These are phyloP conservation scores for Podila horticola DNA, from an alignment of 192 early-diverging fungal species.

Conservation along the genomic window DNA sequence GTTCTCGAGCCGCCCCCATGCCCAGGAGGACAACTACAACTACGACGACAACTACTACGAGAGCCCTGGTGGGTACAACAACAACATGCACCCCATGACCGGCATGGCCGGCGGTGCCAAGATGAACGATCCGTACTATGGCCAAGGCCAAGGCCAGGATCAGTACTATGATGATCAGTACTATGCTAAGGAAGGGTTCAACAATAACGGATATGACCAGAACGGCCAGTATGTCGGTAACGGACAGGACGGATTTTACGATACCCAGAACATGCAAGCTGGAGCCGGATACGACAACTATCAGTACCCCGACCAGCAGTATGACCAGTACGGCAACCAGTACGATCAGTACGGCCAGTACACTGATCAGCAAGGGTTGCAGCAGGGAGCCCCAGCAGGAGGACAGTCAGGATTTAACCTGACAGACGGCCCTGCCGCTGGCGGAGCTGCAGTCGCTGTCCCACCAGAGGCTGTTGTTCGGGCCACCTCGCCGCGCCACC, in stretches of 20 bases:
- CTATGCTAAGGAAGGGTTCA: slow-evolving; percentile 2
- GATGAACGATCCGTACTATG: background rate
- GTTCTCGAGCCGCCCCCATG: slow-evolving; percentile 38
- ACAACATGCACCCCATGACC: slow-evolving; percentile 8
- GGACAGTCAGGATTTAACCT: background rate
- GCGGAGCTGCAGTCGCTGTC: background rate
- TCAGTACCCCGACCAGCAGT: background rate
- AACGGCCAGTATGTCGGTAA: background rate
- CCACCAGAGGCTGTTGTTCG: slow-evolving; percentile 11
- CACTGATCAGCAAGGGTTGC: background rate
- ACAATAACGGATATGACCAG: background rate
- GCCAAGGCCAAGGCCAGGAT: slow-evolving; percentile 14
- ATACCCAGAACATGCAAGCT: slow-evolving; percentile 20
- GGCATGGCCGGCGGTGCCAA: background rate
- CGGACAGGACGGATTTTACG: background rate
- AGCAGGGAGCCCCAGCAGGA: too few relatives aligned
- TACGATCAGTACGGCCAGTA: slow-evolving; percentile 38
- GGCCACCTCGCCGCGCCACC: background rate
- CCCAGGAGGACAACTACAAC: slow-evolving; percentile 7
- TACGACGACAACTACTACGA: slow-evolving; percentile 7
- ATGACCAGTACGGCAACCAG: slow-evolving; percentile 19
- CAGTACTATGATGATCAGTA: slow-evolving; percentile 42
- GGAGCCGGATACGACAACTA: slow-evolving; percentile 8
- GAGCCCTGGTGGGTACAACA: background rate
- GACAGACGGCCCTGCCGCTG: background rate